Evolutionary conservation across 345 rosid species (phyloP), one percentile per base, ranked within the genome.

Genomic region (Conringia planisiliqua): DNA sequence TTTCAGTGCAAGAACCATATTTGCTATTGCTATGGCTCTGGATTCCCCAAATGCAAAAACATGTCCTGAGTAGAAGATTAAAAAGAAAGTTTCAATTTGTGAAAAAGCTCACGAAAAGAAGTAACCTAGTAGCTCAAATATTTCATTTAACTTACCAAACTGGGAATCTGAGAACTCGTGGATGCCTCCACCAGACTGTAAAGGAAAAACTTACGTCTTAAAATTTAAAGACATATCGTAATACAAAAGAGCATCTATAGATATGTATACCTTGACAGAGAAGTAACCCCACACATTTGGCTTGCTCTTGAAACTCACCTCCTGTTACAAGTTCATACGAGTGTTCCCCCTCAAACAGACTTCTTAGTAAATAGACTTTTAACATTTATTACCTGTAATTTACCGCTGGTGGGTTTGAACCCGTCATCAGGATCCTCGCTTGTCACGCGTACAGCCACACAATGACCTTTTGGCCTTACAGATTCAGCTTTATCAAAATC

Each of bases 401-500:
- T 90, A 54, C 98, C 98, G 58, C 98, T 78, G n/a, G 98, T 94
- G 62, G 97, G 98, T 86, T 94, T 94, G 84, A 94, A 94, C 71
- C 98, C 98, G 46, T 91, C 97, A 85, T 94, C 98, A 52, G 97
- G 98, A 80, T 94, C 98, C 88, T 94, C 98, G 62, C 98, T 94
- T 42, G 97, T 94, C 70, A 94, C 98, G 58, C 98, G 95, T 68
- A 94, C 98, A 72, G 98, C 98, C 72, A 94, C 93, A 79, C 97
- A 90, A 70, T 94, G 98, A 72, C 98, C 98, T 84, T 87, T 94
- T n/a, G 98, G 97, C 75, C 86, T 88, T 44, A 60, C 79, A 47
- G 96, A 90, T 77, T 88, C 89, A 38, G 91, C 98, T 85, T 87
- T 76, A 76, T 91, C 97, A 85, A 94, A 91, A 81, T 94, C 95